These are phyloP conservation scores for Conidiobolus incongruus DNA, from an alignment of 371 early-diverging fungal genomes.

Conservation along the genomic window DNA sequence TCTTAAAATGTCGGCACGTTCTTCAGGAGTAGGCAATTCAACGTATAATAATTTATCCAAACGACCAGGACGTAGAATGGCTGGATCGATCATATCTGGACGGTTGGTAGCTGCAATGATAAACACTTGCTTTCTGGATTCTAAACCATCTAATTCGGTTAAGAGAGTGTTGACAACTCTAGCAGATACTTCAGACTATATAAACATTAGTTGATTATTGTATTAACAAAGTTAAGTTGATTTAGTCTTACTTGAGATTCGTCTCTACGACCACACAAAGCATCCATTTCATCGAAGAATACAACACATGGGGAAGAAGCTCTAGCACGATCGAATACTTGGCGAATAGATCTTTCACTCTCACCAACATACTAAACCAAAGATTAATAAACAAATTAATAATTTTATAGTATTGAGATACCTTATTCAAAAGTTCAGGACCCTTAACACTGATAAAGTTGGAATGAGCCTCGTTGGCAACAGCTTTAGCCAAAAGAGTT, in stretches of 20 bases:
- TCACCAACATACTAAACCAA: constrained; percentile 99
- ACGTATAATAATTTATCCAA: constrained; percentile 93
- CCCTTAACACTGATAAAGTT: constrained; percentile 99
- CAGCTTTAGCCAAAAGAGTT: constrained; percentile 96
- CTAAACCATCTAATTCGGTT: background rate
- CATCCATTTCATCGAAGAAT: constrained; percentile 99
- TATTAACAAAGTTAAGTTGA: constrained; percentile 42
- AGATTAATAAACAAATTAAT: too few relatives aligned
- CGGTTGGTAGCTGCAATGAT: constrained; percentile 25
- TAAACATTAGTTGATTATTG: constrained; percentile 17
- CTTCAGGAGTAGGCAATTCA: constrained; percentile 62
- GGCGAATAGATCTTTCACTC: constrained; percentile 92
- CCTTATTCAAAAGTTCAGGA: constrained; percentile 96
- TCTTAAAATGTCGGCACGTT: constrained; percentile 72
- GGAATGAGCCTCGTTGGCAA: constrained; percentile 89
- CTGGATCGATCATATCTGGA: constrained; percentile 68
- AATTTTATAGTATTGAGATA: too few relatives aligned
- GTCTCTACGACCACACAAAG: constrained; percentile 26
- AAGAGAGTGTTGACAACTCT: background rate
- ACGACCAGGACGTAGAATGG: constrained; percentile 95
- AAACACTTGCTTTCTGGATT: background rate
- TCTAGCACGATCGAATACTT: constrained; percentile 93
- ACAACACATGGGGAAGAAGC: constrained; percentile 91
- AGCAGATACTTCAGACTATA: constrained; percentile 53
- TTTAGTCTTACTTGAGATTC: constrained; percentile 19